Evolutionary conservation across 2,329 filamentous ascomycete genomes (phyloP).

Genomic region (Fonsecaea multimorphosa): DNA sequence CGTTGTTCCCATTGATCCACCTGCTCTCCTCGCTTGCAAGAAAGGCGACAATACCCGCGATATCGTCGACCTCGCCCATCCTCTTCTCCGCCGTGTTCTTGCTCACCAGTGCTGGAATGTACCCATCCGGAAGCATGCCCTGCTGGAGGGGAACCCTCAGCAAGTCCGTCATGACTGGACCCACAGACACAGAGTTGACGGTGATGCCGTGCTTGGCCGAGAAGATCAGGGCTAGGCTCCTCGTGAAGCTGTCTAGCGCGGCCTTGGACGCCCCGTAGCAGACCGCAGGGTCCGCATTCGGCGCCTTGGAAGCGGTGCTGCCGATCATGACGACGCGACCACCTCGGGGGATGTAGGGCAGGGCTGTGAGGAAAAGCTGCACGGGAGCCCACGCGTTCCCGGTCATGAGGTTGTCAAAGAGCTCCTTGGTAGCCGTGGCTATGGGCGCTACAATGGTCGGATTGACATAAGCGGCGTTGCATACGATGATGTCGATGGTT

Average conservation of each 20-base stretch:
- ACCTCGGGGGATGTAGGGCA: conserved; percentile 13
- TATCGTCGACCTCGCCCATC: conserved; percentile 19
- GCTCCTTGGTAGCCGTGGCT: conserved; percentile 2
- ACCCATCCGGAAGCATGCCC: conserved; percentile 4
- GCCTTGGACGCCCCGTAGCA: conserved; percentile 19
- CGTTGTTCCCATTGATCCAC: conserved; percentile 24
- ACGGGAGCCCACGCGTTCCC: conserved; percentile 20
- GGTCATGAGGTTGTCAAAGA: conserved; percentile 21
- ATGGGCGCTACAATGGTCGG: neutral
- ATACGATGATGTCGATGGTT: conserved; percentile 22
- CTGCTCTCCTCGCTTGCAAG: conserved; percentile 20
- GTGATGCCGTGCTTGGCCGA: conserved; percentile 19
- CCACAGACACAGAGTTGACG: conserved; percentile 22
- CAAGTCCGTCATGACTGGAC: conserved; percentile 12
- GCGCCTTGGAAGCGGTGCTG: conserved; percentile 4
- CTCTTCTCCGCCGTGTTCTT: conserved; percentile 11
- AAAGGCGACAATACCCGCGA: conserved; percentile 19
- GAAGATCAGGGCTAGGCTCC: conserved; percentile 17
- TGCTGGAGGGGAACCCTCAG: conserved; percentile 2
- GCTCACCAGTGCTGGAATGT: neutral
- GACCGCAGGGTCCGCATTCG: conserved; percentile 17
- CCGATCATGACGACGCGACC: conserved; percentile 22
- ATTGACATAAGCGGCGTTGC: conserved; percentile 16
- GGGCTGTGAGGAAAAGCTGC: conserved; percentile 17
- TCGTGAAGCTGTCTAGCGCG: conserved; percentile 21